These are phyloP conservation scores for Aegilops tauschii DNA, from an alignment of 176 grass and related monocot genomes.

Conservation along the genomic window DNA sequence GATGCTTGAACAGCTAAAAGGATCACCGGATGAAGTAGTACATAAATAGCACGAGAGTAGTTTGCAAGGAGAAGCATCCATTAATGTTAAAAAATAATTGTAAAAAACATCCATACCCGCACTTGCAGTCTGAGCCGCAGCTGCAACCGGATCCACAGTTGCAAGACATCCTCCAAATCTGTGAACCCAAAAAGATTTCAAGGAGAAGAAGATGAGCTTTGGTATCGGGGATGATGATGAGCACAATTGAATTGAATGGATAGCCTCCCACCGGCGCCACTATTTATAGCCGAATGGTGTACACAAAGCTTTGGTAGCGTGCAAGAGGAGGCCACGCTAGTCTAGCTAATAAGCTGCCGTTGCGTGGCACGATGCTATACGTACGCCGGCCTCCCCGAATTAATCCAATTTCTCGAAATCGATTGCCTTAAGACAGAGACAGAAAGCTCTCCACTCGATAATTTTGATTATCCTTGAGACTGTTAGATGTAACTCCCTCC, in stretches of 20 bases:
- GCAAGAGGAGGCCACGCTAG: neutral
- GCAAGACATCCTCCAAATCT: constrained; percentile 36
- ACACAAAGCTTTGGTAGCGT: neutral
- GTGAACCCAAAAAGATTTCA: neutral
- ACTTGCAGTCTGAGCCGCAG: constrained; percentile 42
- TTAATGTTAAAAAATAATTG: too few relatives aligned
- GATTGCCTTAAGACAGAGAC: neutral
- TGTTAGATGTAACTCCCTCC: neutral
- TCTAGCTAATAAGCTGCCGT: neutral
- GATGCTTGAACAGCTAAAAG: neutral
- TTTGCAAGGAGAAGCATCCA: neutral
- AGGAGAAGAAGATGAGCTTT: neutral
- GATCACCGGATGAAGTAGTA: neutral
- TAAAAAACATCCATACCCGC: constrained; percentile 19
- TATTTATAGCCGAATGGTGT: constrained; percentile 20
- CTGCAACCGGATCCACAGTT: constrained; percentile 40
- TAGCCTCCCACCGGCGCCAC: neutral
- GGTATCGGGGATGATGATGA: neutral
- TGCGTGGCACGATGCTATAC: neutral
- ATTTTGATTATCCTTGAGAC: neutral
- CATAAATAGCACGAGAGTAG: neutral
- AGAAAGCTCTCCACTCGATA: neutral
- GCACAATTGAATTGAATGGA: neutral
- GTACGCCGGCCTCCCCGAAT: neutral
- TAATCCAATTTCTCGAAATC: constrained; percentile 4